Evolutionary conservation across 768 basidiomycete genomes (phyloP), one percentile per base, ranked within the genome.

Genomic region (Lentinula aciculospora): DNA sequence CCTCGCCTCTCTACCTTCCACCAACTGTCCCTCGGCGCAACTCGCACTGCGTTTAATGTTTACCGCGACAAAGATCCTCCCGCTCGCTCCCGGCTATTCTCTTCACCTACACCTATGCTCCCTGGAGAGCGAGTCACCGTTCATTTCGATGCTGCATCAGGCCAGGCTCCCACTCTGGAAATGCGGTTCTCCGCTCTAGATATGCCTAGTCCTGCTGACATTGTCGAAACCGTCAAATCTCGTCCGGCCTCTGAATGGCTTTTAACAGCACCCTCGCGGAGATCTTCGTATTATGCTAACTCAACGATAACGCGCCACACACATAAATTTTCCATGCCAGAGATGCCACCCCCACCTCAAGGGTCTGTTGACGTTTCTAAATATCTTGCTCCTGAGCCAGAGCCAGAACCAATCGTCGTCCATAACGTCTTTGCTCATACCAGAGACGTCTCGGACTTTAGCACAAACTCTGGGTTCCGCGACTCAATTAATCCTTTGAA

Each of bases 141-240:
- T 19, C 72, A 71, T 23, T 75, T 74, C 55, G 70, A 67, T 37
- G 39, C 40, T 44, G 25, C 55, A 31, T 47, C 45, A 25, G 81
- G 76, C 31, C 64, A 63, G 21, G 73, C 81, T 1, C 84, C 85
- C 28, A 74, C 68, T 31, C 70, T 86, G 21, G 71, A 78, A 34
- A 74, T 86, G 65, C 81, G 84, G 12, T 81, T 85, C 62, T 85
- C 85, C 0, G 60, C 59, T 8, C 64, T 81, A 36, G 76, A 77
- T 46, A 60, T 81, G 19, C 81, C 80, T 17, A 70, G 60, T 27
- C 74, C 73, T 15, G 59, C 64, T 8, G 40, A 65, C 3, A 63
- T 74, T 15, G 65, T 61, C 10, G 67, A 72, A 44, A 62, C 58
- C 19, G 45, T 68, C 37, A 69, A 67, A 51, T 58, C 65, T 36